Percentiles rank a stretch among this genome's conserved stretches.
Conservation (phyloP, 2,329 filamentous ascomycete species). For the Penicillium rolfsii region DNA sequence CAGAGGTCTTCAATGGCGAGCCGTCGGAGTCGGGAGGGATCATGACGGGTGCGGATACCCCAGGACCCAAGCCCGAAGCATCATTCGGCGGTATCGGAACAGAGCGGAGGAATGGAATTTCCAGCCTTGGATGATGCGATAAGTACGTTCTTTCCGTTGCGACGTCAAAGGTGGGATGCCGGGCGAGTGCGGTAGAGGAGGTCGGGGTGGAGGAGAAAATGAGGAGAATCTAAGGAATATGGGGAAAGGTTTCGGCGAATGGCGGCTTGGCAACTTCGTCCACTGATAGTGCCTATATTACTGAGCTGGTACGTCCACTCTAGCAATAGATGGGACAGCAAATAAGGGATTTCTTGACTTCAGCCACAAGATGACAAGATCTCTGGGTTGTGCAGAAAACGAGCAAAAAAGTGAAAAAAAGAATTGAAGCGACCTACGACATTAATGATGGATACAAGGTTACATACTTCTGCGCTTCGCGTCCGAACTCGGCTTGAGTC, state of each 20-base stretch:
- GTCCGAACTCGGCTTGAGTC: conserved; percentile 15
- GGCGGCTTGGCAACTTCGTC: conserved; percentile 35
- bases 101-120: conserved; percentile 7
- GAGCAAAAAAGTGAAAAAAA: conserved; percentile 3
- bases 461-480: conserved; percentile 16
- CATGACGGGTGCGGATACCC: conserved; percentile 45
- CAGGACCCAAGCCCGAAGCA: conserved; percentile 38
- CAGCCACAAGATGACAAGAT: neutral
- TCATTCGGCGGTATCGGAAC: conserved; percentile 32
- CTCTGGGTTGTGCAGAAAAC: neutral
- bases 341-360: neutral
- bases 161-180: neutral
- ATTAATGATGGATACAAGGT: conserved; percentile 1
- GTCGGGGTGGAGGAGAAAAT: conserved; percentile 22
- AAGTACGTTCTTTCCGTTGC: conserved; percentile 9
- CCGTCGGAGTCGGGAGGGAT: conserved; percentile 41
- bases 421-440: conserved; percentile 12
- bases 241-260: conserved; percentile 36
- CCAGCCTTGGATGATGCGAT: conserved; percentile 18
- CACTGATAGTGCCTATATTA: conserved; percentile 23
- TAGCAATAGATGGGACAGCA: neutral
- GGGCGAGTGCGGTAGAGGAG: conserved; percentile 13
- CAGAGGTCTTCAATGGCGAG: conserved; percentile 35
- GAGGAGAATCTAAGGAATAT: conserved; percentile 27
- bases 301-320: conserved; percentile 9